Evolutionary conservation across 768 basidiomycete species (phyloP).

Genomic region (Cantharellus anzutake): DNA sequence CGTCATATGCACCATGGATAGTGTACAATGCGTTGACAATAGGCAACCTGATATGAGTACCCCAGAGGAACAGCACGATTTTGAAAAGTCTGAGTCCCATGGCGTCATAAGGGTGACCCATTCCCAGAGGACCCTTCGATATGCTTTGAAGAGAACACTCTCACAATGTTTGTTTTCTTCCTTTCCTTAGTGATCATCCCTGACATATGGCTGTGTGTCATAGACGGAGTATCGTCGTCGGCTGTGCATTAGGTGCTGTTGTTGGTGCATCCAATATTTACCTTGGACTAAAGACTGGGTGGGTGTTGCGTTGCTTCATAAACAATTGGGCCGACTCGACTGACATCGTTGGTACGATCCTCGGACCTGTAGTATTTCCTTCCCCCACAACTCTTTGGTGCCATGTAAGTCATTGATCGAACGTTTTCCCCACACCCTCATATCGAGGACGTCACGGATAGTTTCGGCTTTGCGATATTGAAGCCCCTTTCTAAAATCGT

Average conservation of each 20-base stretch:
- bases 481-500: constrained; percentile 28
- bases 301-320: background rate
- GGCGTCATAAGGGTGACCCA: constrained; percentile 16
- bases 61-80: too few relatives aligned
- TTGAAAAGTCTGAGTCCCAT: background rate
- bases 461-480: constrained; percentile 35
- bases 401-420: constrained; percentile 16
- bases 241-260: constrained; percentile 3
- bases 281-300: constrained; percentile 47
- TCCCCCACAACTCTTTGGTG: constrained; percentile 42
- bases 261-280: constrained; percentile 26
- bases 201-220: constrained; percentile 30
- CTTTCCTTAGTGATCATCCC: constrained; percentile 35
- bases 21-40: too few relatives aligned
- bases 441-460: constrained; percentile 18
- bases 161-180: constrained; percentile 15
- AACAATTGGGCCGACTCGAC: too few relatives aligned
- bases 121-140: constrained; percentile 35
- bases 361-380: constrained; percentile 21
- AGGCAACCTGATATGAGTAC: too few relatives aligned
- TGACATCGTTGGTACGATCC: too few relatives aligned
- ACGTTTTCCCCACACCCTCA: too few relatives aligned
- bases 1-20: too few relatives aligned
- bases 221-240: constrained; percentile 3
- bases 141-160: constrained; percentile 29